Percentiles rank a stretch among this genome's conserved stretches.
These are phyloP conservation scores for Debaryomyces hansenii DNA, from an alignment of 805 yeast species.

Conservation along the genomic window DNA sequence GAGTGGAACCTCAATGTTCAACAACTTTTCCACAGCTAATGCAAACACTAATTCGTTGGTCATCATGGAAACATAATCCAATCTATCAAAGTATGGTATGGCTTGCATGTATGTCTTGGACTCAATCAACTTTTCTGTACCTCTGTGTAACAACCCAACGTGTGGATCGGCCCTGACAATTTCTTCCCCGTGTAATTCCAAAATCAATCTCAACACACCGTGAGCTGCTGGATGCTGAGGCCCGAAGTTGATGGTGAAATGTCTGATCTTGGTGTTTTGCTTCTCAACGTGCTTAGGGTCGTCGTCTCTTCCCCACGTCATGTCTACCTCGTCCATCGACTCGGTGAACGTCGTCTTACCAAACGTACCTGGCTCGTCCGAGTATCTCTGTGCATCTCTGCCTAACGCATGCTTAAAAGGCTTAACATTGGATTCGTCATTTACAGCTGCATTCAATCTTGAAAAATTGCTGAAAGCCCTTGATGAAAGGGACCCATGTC, in stretches of 20 bases:
- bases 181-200: constrained; percentile 88
- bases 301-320: constrained; percentile 45
- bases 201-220: constrained; percentile 83
- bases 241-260: constrained; percentile 86
- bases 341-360: constrained; percentile 46
- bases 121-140: constrained; percentile 86
- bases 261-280: constrained; percentile 64
- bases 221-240: constrained; percentile 97
- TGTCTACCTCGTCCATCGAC: constrained; percentile 45
- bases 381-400: constrained; percentile 32
- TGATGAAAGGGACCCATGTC: neutral
- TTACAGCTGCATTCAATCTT: constrained; percentile 20
- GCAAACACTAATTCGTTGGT: constrained; percentile 85
- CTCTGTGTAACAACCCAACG: constrained; percentile 83
- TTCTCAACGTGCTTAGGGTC: constrained; percentile 43
- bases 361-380: constrained; percentile 31
- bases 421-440: constrained; percentile 26
- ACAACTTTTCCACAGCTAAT: constrained; percentile 79
- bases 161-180: constrained; percentile 86
- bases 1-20: constrained; percentile 81
- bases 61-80: constrained; percentile 87
- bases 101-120: constrained; percentile 86
- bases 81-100: constrained; percentile 82
- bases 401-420: constrained; percentile 41
- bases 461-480: constrained; percentile 18